These are phyloP conservation scores for Trifolium repens DNA, from an alignment of 306 rosid species.

Conservation along the genomic window DNA sequence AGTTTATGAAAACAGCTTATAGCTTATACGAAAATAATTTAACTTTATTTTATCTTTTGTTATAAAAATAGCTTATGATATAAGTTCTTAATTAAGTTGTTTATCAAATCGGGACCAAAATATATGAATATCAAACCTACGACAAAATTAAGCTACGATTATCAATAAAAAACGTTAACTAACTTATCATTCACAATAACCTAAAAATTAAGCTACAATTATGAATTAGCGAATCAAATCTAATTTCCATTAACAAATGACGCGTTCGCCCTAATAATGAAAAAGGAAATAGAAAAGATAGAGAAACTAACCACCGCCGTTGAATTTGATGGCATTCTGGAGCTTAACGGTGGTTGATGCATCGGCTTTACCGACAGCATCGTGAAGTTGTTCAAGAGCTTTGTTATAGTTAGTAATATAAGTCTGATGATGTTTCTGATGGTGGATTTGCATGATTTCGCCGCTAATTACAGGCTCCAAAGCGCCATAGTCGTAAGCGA, in stretches of 20 bases:
- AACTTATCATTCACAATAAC: conserved; percentile 25
- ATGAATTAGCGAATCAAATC: conserved; percentile 3
- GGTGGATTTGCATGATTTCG: conserved; percentile 92
- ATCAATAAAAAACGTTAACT: conserved; percentile 16
- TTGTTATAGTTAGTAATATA: conserved; percentile 91
- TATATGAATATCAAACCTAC: background rate
- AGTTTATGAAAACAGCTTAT: background rate
- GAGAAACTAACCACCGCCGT: conserved; percentile 68
- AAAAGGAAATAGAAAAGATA: background rate
- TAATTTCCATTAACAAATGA: background rate
- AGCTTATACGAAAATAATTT: background rate
- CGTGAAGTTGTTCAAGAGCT: conserved; percentile 86
- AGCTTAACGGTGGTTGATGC: conserved; percentile 61
- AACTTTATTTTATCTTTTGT: background rate
- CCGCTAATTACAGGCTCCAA: conserved; percentile 88
- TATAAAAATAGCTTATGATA: background rate
- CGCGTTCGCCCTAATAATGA: background rate
- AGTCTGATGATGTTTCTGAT: conserved; percentile 91
- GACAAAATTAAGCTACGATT: background rate
- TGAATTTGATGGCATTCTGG: conserved; percentile 86
- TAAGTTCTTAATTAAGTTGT: background rate
- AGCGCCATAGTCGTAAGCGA: conserved; percentile 81
- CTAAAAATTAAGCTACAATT: background rate
- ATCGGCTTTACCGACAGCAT: conserved; percentile 65
- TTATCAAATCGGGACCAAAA: background rate